Evolutionary conservation across 1,139 yeast species (phyloP), one percentile per base, ranked within the genome.

Genomic region (Hansenula lynferdii): DNA sequence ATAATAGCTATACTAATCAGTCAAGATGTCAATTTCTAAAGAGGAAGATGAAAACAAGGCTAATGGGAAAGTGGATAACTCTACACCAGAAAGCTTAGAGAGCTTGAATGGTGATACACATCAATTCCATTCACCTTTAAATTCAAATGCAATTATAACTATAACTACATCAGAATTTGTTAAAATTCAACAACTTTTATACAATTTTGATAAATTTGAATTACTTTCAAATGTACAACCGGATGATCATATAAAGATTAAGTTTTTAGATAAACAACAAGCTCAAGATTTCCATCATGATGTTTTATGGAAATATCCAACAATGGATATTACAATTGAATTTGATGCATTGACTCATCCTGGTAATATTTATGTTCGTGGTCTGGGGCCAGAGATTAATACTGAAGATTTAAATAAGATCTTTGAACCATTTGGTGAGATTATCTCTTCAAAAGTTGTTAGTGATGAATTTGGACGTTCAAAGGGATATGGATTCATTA

Each of bases 301-400:
- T 15, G 9, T 46, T 11, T 4, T 16, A 2, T 23, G 14, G 5
- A 30, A 27, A 8, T 21, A 23, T 10, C 27, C 34, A 8, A 23
- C 6, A 14, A 29, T n/a, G 12, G 30, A 31, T n/a, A 32, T 44
- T 11, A 42, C 42, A 20, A 12, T 49, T 12, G 44, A 62, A 45
- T 64, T 69, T 25, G 62, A 69, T 39, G 72, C 80, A 22, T 57
- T 78, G 23, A 74, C 81, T 18, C 80, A 80, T 46, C 87, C 89
- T 1, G 86, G 85, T 1, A 75, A 76, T 48, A 56, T 81, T 24
- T 80, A 77, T 53, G 71, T 80, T 22, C 70, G 80, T 43, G 75
- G 80, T 3, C 51, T 72, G 11, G 57, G 61, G 3, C 61, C 61
- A 50, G 66, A 48, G 53, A 69, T 70, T 46, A 67, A 62, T 4